Conservation (phyloP, 257 asterid species). For the Penstemon eatonii region DNA sequence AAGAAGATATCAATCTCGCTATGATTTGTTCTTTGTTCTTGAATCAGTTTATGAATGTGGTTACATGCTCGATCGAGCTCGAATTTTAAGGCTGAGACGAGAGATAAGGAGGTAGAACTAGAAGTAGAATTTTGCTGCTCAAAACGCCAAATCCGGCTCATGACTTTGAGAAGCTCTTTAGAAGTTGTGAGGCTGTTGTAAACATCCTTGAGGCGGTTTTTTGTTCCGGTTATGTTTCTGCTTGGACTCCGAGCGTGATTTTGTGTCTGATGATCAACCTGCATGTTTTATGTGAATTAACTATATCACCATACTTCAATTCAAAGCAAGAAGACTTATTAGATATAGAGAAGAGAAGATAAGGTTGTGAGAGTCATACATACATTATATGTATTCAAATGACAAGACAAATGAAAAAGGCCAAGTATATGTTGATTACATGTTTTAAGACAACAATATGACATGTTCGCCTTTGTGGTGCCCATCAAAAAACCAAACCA, state of each 20-base stretch:
- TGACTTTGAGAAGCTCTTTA: constrained; percentile 64
- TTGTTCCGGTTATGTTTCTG: constrained; percentile 37
- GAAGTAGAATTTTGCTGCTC: constrained; percentile 60
- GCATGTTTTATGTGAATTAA: constrained; percentile 27
- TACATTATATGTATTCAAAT: not conserved
- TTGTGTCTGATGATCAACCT: constrained; percentile 51
- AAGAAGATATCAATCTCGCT: constrained; percentile 53
- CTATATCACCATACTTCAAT: not conserved
- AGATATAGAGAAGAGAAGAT: constrained; percentile 1
- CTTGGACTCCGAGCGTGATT: constrained; percentile 43
- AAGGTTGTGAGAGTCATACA: constrained; percentile 6
- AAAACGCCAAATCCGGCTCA: constrained; percentile 51
- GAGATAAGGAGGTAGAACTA: constrained; percentile 54
- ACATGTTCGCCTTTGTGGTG: constrained; percentile 55
- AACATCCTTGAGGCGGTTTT: constrained; percentile 66
- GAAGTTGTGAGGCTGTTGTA: constrained; percentile 71
- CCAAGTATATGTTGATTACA: constrained; percentile 1
- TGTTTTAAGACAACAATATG: constrained; percentile 40
- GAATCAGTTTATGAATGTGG: constrained; percentile 55
- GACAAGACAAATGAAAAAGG: constrained; percentile 26
- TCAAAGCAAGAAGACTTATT: constrained; percentile 20
- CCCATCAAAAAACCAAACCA: constrained; percentile 48
- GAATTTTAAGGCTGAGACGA: constrained; percentile 64
- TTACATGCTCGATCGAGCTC: constrained; percentile 69
- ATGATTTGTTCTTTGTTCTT: constrained; percentile 47